Percentiles rank a stretch among this genome's conserved stretches.
phyloP scores from a whole-genome alignment of 441 rosid genomes.

The Hura crepitans region DNA sequence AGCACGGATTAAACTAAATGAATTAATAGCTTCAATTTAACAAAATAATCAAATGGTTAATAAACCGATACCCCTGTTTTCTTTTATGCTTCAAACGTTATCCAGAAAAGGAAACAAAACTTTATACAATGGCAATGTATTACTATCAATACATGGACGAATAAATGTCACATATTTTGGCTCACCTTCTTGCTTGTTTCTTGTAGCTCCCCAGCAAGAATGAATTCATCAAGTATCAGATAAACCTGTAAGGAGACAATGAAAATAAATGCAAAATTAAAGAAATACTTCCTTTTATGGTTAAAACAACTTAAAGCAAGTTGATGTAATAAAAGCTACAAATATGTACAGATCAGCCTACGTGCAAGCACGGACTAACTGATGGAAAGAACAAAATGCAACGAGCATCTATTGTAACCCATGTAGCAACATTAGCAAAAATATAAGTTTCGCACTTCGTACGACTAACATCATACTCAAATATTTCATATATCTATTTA shows the following conservation, averaged over 20 bases:
- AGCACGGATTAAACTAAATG: background rate
- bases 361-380: background rate
- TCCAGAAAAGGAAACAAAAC: background rate
- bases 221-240: constrained; percentile 91
- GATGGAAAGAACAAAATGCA: background rate
- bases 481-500: background rate
- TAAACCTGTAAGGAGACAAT: constrained; percentile 51
- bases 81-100: background rate
- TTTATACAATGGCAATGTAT: no score
- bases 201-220: constrained; percentile 99
- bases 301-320: background rate
- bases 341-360: background rate
- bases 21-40: background rate
- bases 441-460: background rate
- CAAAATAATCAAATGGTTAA: background rate
- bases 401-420: background rate
- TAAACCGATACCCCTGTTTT: background rate
- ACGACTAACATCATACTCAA: background rate
- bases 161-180: background rate
- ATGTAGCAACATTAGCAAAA: background rate
- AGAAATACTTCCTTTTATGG: background rate
- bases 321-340: background rate
- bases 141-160: background rate
- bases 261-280: background rate
- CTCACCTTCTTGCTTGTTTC: constrained; percentile 96